phyloP scores from a whole-genome alignment of 2,329 filamentous ascomycete genomes.

The Fusarium proliferatum region DNA sequence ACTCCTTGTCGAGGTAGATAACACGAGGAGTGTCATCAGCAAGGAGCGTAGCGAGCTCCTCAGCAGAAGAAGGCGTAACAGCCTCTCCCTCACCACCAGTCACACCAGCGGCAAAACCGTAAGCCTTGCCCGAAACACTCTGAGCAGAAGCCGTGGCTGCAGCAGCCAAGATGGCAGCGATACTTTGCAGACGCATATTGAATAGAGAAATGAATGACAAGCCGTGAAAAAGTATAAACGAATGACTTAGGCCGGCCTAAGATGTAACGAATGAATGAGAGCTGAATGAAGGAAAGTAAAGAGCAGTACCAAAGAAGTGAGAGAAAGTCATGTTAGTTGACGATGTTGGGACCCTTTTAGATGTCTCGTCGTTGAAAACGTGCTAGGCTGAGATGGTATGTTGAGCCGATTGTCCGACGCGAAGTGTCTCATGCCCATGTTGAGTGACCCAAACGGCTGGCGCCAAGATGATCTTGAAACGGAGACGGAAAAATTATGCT shows the following conservation, averaged over 20 bases:
- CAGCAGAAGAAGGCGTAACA: constrained; percentile 55
- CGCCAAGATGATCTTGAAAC: constrained; percentile 2
- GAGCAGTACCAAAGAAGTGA: background rate
- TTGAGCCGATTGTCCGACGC: background rate
- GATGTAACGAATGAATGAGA: constrained; percentile 1
- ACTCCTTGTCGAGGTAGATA: constrained; percentile 44
- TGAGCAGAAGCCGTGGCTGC: constrained; percentile 41
- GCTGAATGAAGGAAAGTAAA: background rate
- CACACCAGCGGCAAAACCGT: constrained; percentile 52
- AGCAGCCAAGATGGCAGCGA: constrained; percentile 29
- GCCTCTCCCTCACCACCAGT: constrained; percentile 62
- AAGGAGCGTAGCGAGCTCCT: constrained; percentile 54
- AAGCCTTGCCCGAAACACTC: constrained; percentile 45
- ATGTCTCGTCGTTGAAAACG: background rate
- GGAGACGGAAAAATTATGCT: background rate
- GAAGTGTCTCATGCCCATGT: constrained; percentile 1
- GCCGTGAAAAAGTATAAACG: background rate
- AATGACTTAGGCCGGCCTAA: constrained; percentile 15
- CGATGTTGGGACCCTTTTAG: background rate
- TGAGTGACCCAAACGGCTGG: background rate
- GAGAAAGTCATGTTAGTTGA: background rate
- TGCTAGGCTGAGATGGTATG: constrained; percentile 1
- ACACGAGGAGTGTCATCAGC: constrained; percentile 43
- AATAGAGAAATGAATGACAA: background rate
- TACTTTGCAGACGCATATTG: constrained; percentile 1